Evolutionary conservation across 2,329 filamentous ascomycete genomes (phyloP).

Genomic region (Corniculantispora saksenae): DNA sequence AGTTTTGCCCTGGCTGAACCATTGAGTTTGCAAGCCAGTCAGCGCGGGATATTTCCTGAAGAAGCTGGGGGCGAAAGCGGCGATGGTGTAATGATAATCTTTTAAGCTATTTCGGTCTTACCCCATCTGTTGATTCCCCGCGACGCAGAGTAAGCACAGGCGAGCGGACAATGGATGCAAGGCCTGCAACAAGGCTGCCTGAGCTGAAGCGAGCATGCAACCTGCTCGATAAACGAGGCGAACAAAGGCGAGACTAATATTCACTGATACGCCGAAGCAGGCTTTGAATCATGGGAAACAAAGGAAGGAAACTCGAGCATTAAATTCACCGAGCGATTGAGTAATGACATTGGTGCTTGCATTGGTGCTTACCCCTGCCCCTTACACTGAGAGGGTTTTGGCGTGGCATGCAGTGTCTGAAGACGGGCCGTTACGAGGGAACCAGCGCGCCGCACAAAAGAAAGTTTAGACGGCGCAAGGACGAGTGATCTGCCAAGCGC

Average conservation of each 20-base stretch:
- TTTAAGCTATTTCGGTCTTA: not conserved
- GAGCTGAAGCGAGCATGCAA: not conserved
- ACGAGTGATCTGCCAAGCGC: slow-evolving; percentile 1
- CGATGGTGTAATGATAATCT: not conserved
- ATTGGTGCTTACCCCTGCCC: slow-evolving; percentile 3
- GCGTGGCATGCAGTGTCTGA: not conserved
- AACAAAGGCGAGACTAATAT: not conserved
- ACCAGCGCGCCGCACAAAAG: not conserved
- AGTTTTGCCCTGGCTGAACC: not conserved
- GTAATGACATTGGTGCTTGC: not conserved
- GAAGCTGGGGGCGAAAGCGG: not conserved
- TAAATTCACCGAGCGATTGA: not conserved
- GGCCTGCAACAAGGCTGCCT: not conserved
- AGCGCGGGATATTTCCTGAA: slow-evolving; percentile 4
- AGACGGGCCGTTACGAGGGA: not conserved
- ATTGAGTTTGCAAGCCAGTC: not conserved
- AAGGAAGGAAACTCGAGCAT: not conserved
- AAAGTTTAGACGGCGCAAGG: slow-evolving; percentile 14
- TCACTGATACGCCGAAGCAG: no score
- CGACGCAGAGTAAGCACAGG: not conserved
- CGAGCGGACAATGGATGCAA: not conserved
- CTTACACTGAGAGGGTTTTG: not conserved
- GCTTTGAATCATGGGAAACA: no score
- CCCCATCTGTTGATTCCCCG: not conserved
- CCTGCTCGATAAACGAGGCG: not conserved